Base-by-base conservation (phyloP, 768 basidiomycete genomes). In the Lactarius pseudohatsudake region DNA sequence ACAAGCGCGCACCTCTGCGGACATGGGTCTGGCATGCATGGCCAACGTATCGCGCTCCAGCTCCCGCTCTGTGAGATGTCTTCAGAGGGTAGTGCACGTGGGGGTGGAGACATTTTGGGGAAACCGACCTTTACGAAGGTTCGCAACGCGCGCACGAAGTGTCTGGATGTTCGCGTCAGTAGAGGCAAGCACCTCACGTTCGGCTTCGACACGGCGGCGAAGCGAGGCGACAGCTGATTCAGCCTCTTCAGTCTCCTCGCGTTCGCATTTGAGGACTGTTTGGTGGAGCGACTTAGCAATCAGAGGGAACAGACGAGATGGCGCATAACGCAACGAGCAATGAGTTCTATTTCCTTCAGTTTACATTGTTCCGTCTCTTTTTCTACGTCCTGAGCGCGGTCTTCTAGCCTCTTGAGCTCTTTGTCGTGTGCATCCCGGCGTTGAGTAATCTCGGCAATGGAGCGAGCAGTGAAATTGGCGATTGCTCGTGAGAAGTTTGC, bases 151-250 rank as follows among this genome's bases (percentile, higher is more conserved):
- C 2, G 83, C 84, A 20, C 85, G 84, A 59, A 89, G 87, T 65
- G 91, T 88, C 61, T 91, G 86, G 54, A 93, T 87, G 72, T 93
- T 90, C 2, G 80, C 77, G 63, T 90, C 88, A 16, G 90, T 80
- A 5, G 83, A 76, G 0, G 81, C 75, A 65, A 81, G 81, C 65
- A 84, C 84, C 68, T 92, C 90, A 55, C 81, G 81, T 18, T 90
- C 79, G 0, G 86, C 79, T 0, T 84, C 79, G 3, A 93, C 80
- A 72, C 92, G 91, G 32, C 89, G 82, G 70, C 86, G 86, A 67
- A 89, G 81, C 0, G 81, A 79, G 20, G 85, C 79, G 2, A 88
- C 80, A 0, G 83, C 81, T 1, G 86, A 76, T 71, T 92, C 89
- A 0, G 85, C 83, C 57, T 89, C 88, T 71, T 88, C 88, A 53